Percentiles rank a stretch among this genome's conserved stretches.
Conservation (phyloP, 352 stramenopile species). For the Globisporangium cystogenes region DNA sequence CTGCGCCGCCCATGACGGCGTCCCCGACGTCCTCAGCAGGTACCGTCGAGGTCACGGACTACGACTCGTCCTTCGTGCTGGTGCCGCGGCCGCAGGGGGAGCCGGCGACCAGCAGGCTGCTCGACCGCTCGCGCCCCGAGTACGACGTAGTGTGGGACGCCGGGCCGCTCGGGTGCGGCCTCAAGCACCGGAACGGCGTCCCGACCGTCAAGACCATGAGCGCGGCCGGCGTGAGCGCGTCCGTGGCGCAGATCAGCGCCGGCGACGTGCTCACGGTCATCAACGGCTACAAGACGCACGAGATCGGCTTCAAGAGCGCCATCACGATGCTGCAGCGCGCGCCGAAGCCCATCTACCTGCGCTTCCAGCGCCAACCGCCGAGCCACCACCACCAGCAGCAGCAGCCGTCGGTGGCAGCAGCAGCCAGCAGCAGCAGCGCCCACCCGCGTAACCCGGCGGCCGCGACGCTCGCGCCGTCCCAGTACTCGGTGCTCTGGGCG, state of each 20-base stretch:
- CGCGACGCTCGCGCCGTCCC: slow-evolving; percentile 17
- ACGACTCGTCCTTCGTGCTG: slow-evolving; percentile 12
- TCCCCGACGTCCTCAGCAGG: slow-evolving; percentile 27
- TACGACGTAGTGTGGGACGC: slow-evolving; percentile 78
- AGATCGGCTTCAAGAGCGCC: slow-evolving; percentile 75
- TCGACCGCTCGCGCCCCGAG: slow-evolving; percentile 30
- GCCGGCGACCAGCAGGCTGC: slow-evolving; percentile 21
- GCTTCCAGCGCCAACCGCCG: slow-evolving; percentile 37
- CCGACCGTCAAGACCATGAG: slow-evolving; percentile 69
- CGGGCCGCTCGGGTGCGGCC: slow-evolving; percentile 60
- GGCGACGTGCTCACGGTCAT: slow-evolving; percentile 70
- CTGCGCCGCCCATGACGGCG: not conserved
- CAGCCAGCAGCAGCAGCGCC: too few relatives aligned
- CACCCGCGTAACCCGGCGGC: slow-evolving; percentile 3
- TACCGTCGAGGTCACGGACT: slow-evolving; percentile 17
- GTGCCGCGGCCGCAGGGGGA: not conserved
- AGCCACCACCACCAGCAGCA: slow-evolving; percentile 11
- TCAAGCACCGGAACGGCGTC: slow-evolving; percentile 67
- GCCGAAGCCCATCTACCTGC: slow-evolving; percentile 70
- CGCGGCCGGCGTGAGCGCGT: slow-evolving; percentile 43
- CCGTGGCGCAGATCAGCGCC: slow-evolving; percentile 57
- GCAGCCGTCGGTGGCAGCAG: not conserved
- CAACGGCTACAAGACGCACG: slow-evolving; percentile 65
- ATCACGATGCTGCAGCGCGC: slow-evolving; percentile 70
- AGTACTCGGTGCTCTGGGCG: slow-evolving; percentile 76